These are phyloP conservation scores for Ophiorrhiza pumila DNA, from an alignment of 257 asterid genomes.

Conservation along the genomic window DNA sequence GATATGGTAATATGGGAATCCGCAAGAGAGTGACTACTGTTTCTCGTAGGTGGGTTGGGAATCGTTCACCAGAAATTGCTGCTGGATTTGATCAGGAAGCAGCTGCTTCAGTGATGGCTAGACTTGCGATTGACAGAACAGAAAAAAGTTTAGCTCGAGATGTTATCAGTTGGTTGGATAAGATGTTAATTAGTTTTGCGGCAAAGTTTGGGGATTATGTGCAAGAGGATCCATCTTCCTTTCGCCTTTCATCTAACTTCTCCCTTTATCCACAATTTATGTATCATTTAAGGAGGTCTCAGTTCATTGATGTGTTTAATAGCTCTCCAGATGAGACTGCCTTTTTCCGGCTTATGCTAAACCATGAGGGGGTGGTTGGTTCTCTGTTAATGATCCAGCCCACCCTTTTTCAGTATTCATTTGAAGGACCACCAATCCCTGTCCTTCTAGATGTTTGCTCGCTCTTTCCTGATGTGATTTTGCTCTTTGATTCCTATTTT, in stretches of 20 bases:
- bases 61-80: conserved; percentile 64
- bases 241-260: conserved; percentile 72
- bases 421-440: conserved; percentile 88
- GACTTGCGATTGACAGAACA: conserved; percentile 61
- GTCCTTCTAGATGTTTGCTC: conserved; percentile 83
- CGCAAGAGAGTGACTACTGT: conserved; percentile 91
- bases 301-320: conserved; percentile 78
- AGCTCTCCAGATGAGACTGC: conserved; percentile 91
- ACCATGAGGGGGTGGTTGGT: conserved; percentile 85
- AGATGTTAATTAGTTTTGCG: conserved; percentile 59
- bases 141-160: conserved; percentile 44
- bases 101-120: conserved; percentile 90
- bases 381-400: conserved; percentile 95
- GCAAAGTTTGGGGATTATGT: conserved; percentile 84
- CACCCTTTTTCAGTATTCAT: conserved; percentile 82
- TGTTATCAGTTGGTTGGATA: conserved; percentile 82
- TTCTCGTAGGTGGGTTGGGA: conserved; percentile 89
- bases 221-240: conserved; percentile 82
- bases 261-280: conserved; percentile 90
- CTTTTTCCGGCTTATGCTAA: conserved; percentile 67
- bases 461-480: conserved; percentile 69
- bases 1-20: conserved; percentile 63
- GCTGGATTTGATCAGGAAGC: conserved; percentile 95
- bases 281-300: conserved; percentile 86
- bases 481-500: conserved; percentile 88